Conservation (phyloP, 2,329 filamentous ascomycete genomes). For the Trichoderma asperellum region DNA sequence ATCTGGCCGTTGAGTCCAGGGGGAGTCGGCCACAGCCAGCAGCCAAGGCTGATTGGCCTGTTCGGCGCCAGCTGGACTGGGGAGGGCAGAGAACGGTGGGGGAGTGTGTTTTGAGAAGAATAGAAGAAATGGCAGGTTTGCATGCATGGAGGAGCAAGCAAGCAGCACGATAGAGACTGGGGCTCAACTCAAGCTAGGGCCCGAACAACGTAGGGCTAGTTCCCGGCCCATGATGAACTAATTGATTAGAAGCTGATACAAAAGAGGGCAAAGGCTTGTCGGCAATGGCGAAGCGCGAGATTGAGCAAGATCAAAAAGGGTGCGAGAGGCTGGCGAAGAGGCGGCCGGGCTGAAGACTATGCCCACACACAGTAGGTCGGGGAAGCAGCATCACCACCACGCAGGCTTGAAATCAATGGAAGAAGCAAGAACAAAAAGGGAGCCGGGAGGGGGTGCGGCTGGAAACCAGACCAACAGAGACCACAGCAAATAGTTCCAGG, state of each 20-base stretch:
- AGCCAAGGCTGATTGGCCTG: conserved; percentile 31
- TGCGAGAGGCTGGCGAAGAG: not conserved
- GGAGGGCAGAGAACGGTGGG: conserved; percentile 32
- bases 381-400: not conserved
- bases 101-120: conserved; percentile 33
- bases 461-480: conserved; percentile 1
- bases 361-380: not conserved
- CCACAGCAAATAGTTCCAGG: conserved; percentile 6
- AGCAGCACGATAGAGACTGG: conserved; percentile 24
- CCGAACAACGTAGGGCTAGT: conserved; percentile 27
- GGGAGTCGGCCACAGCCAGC: conserved; percentile 33
- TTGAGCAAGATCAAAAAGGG: not conserved
- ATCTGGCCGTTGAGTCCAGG: conserved; percentile 27
- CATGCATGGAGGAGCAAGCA: conserved; percentile 28
- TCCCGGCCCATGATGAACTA: conserved; percentile 8
- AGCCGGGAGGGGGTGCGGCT: not conserved
- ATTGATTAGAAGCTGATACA: conserved; percentile 6
- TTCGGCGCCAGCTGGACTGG: conserved; percentile 12
- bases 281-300: conserved; percentile 6
- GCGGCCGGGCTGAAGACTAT: conserved; percentile 13
- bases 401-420: not conserved
- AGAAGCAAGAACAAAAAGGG: not conserved
- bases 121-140: conserved; percentile 11
- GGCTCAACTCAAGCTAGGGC: conserved; percentile 23
- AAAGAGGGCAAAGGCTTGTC: conserved; percentile 7